These are phyloP conservation scores for Acanthamoeba triangularis DNA, from an alignment of 208 protist species.

Conservation along the genomic window DNA sequence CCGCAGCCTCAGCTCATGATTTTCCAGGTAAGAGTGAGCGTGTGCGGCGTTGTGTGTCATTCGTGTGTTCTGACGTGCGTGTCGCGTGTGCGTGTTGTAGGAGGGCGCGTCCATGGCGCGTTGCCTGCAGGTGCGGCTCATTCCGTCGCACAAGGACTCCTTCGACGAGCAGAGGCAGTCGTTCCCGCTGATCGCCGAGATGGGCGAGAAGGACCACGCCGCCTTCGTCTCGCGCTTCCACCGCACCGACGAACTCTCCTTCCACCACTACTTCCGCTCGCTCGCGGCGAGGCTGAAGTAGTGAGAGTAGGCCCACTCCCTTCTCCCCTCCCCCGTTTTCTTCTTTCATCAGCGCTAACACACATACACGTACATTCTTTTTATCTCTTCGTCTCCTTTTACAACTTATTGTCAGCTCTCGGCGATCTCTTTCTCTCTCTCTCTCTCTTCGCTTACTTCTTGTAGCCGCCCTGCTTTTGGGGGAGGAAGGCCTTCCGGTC, in stretches of 20 bases:
- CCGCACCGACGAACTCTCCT: slow-evolving; percentile 49
- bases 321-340: background rate
- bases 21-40: background rate
- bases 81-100: background rate
- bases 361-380: too few species aligned
- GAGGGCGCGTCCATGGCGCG: slow-evolving; percentile 66
- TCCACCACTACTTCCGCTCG: slow-evolving; percentile 29
- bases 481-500: background rate
- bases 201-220: slow-evolving; percentile 54
- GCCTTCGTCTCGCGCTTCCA: slow-evolving; percentile 15
- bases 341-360: too few species aligned
- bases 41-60: too few species aligned
- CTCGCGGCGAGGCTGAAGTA: background rate
- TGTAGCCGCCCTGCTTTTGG: slow-evolving; percentile 34
- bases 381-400: background rate
- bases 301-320: background rate
- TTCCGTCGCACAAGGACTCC: slow-evolving; percentile 63
- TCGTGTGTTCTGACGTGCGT: too few species aligned
- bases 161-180: slow-evolving; percentile 49
- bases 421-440: background rate
- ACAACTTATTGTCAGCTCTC: too few species aligned
- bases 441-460: background rate
- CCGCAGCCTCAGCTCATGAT: slow-evolving; percentile 56
- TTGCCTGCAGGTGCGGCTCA: slow-evolving; percentile 22
- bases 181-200: slow-evolving; percentile 53